Evolutionary conservation across 2,329 filamentous ascomycete genomes (phyloP), one percentile per base, ranked within the genome.

Genomic region (Lachnellula occidentalis): DNA sequence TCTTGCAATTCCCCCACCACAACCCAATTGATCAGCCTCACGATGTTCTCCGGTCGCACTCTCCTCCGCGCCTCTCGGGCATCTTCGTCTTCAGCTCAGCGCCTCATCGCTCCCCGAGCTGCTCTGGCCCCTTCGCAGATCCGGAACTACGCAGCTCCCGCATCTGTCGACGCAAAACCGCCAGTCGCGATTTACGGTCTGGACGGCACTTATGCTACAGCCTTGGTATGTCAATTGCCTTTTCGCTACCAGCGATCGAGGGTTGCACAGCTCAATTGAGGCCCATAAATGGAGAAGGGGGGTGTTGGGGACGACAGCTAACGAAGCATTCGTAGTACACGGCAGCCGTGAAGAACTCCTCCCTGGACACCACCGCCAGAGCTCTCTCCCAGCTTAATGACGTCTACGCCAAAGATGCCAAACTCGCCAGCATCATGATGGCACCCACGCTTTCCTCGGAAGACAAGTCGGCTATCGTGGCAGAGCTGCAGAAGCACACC

Each of bases 131-230:
- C 78, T 70, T 74, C 81, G 70, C 78, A 74, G 66, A 72, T 83
- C 74, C 87, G 92, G 74, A 83, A 82, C 74, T 96, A 90, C 76
- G 90, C 90, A 70, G 76, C 81, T 59, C 75, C 82, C 68, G 72
- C 71, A 53, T 65, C 76, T 60, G 78, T 82, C 69, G 83, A 86
- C 58, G 76, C 84, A 73, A 92, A 89, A 81, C 85, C 92, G 68
- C 94, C 94, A 66, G 80, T 96, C 72, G 83, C 92, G 68, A 83
- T 99, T 71, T 99, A 90, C 77, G 94, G 94, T 68, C 79, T 99
- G 71, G 94, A 97, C 76, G 94, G 94, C 76, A 97, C 92, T 73
- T 99, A 99, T 79, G 94, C 94, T 73, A 91, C 87, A 78, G 94
- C 94, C 79, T 82, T 99, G 86, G 94, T 99, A 92, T 74, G 90